A percentile compares a stretch with the other conserved stretches of the same genome.
Conservation (phyloP, 164 flowering plant species). For the Euptelea pleiosperma region DNA sequence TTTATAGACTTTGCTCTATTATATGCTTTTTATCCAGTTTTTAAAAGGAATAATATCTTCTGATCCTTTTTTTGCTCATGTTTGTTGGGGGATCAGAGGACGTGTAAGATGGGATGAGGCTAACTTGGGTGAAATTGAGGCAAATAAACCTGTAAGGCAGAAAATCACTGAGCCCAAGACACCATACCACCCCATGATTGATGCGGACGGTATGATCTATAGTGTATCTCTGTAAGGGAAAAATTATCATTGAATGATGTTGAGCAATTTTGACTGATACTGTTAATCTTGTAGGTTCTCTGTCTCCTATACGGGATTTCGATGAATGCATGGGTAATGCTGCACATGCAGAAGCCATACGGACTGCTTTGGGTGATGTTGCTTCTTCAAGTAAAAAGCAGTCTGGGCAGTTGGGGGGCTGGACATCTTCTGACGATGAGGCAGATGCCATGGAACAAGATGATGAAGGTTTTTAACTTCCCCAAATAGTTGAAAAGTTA, state of each 20-base stretch:
- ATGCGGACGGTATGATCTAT: slow-evolving; percentile 75
- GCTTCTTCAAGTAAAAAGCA: slow-evolving; percentile 63
- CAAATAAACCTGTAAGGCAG: slow-evolving; percentile 95
- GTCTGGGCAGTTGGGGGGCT: slow-evolving; percentile 41
- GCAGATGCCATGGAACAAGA: slow-evolving; percentile 79
- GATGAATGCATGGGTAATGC: slow-evolving; percentile 43
- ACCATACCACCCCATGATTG: slow-evolving; percentile 90
- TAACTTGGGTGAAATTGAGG: slow-evolving; percentile 84
- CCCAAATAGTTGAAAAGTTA: neutral
- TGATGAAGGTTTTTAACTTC: slow-evolving; percentile 46
- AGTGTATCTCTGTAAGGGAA: neutral
- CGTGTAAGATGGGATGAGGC: slow-evolving; percentile 91
- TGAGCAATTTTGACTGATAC: neutral
- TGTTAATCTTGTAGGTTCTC: slow-evolving; percentile 43
- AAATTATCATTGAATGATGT: neutral
- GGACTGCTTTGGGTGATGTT: slow-evolving; percentile 65
- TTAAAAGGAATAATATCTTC: neutral
- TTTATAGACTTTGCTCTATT: neutral
- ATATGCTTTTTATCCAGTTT: no score
- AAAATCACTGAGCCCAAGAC: slow-evolving; percentile 99
- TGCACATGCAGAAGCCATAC: slow-evolving; percentile 70
- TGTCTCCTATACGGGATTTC: slow-evolving; percentile 55
- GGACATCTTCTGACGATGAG: slow-evolving; percentile 97
- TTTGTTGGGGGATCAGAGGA: slow-evolving; percentile 39
- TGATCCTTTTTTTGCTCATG: neutral